Conservation (phyloP, 2,329 filamentous ascomycete genomes). For the Cytospora leucostoma region DNA sequence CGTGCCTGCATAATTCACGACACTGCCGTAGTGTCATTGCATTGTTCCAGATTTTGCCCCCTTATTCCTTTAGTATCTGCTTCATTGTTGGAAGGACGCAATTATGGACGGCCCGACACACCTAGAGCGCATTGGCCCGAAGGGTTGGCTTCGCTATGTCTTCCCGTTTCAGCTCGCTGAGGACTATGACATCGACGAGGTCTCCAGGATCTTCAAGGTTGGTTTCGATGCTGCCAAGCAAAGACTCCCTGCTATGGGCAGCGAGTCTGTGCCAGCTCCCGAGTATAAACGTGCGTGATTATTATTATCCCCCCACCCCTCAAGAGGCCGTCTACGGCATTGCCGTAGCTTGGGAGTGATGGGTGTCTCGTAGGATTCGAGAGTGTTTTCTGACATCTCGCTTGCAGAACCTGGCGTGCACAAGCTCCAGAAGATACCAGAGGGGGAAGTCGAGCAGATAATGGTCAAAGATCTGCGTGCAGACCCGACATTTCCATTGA, state of each 20-base stretch:
- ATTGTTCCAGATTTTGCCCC: too few relatives aligned
- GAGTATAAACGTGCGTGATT: conserved; percentile 30
- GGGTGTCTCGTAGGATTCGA: background rate
- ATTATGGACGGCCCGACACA: conserved; percentile 28
- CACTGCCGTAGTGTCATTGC: too few relatives aligned
- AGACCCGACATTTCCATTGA: conserved; percentile 31
- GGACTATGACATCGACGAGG: conserved; percentile 34
- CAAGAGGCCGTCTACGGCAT: background rate
- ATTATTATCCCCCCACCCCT: background rate
- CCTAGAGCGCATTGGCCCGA: conserved; percentile 39
- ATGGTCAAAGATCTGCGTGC: conserved; percentile 33
- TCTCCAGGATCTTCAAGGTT: conserved; percentile 32
- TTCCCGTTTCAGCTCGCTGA: conserved; percentile 38
- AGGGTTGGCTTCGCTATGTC: conserved; percentile 38
- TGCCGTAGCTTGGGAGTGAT: background rate
- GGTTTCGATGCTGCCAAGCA: conserved; percentile 35
- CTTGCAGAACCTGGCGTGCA: conserved; percentile 34
- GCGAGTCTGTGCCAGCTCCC: conserved; percentile 37
- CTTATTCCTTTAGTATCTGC: background rate
- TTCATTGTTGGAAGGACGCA: background rate
- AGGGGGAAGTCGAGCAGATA: conserved; percentile 32
- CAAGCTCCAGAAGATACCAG: conserved; percentile 35
- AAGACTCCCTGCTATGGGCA: conserved; percentile 35
- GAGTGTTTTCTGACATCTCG: background rate
- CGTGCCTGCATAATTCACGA: too few relatives aligned